Conservation (phyloP, 495 filamentous ascomycete genomes). For the Trichoderma orchidacearum region DNA sequence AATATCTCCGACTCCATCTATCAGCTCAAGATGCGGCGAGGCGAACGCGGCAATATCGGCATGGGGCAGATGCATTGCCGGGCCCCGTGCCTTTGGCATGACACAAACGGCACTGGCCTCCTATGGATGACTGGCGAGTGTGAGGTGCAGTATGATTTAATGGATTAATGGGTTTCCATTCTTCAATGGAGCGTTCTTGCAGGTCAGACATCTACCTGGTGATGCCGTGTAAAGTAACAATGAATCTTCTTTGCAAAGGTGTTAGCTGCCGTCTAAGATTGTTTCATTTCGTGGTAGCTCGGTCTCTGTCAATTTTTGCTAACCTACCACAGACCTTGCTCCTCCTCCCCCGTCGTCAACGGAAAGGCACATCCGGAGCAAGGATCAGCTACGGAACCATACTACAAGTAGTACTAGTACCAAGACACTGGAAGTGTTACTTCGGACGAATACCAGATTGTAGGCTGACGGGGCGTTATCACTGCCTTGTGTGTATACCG, state of each 20-base stretch:
- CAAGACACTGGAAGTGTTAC: too few relatives aligned
- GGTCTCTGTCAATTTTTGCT: neutral
- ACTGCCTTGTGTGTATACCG: neutral
- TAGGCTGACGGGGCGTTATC: neutral
- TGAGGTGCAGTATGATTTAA: too few relatives aligned
- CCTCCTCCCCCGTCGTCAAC: neutral
- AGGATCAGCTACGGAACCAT: neutral
- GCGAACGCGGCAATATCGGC: neutral
- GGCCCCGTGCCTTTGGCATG: neutral
- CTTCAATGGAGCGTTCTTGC: too few relatives aligned
- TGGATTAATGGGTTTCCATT: too few relatives aligned
- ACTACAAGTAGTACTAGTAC: neutral
- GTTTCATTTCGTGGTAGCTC: neutral
- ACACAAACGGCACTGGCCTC: too few relatives aligned
- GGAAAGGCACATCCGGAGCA: neutral
- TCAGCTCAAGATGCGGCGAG: constrained; percentile 1
- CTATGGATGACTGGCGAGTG: too few relatives aligned
- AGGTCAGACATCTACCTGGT: too few relatives aligned
- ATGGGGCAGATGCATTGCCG: neutral
- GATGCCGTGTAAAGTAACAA: too few relatives aligned
- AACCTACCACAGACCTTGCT: neutral
- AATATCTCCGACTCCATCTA: neutral
- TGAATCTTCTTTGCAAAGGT: too few relatives aligned
- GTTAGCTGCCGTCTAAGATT: neutral
- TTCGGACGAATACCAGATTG: neutral